Conservation (phyloP, 129 eudicot species). For the Pulicaria dysenterica region DNA sequence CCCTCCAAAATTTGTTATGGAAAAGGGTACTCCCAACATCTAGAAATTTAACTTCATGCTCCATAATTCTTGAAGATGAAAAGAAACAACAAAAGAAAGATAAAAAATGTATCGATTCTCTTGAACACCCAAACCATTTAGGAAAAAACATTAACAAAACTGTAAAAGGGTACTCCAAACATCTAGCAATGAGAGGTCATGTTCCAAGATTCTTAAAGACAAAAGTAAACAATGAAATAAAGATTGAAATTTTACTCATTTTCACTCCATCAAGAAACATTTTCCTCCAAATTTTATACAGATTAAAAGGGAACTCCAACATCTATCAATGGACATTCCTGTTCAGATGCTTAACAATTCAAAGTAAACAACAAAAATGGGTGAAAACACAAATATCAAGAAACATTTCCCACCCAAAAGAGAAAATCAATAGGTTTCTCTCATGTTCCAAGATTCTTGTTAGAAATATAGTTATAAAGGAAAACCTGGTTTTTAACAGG, state of each 20-base stretch:
- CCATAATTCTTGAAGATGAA: not conserved
- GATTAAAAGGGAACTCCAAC: no score
- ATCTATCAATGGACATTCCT: no score
- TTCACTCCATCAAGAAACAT: no score
- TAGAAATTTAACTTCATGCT: not conserved
- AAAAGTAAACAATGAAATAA: not conserved
- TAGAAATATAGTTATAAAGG: not conserved
- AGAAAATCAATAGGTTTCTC: not conserved
- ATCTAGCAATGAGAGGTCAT: slow-evolving; percentile 11
- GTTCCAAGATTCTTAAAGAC: slow-evolving; percentile 23
- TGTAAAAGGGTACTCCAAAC: not conserved
- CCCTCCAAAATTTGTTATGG: not conserved
- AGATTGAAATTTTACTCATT: no score
- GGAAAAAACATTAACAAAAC: slow-evolving; percentile 6
- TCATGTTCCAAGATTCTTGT: slow-evolving; percentile 22
- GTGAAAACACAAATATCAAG: not conserved
- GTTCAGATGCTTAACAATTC: no score
- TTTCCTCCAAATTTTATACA: no score
- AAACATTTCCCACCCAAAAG: slow-evolving; percentile 1
- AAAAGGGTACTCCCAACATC: not conserved
- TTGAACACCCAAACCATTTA: not conserved
- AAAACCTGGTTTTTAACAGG: slow-evolving; percentile 81
- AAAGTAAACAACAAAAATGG: no score
- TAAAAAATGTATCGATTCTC: not conserved
- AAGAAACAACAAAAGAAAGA: not conserved